Evolutionary conservation across 2,329 filamentous ascomycete genomes (phyloP).

Genomic region (Ascocoryne sarcoides): DNA sequence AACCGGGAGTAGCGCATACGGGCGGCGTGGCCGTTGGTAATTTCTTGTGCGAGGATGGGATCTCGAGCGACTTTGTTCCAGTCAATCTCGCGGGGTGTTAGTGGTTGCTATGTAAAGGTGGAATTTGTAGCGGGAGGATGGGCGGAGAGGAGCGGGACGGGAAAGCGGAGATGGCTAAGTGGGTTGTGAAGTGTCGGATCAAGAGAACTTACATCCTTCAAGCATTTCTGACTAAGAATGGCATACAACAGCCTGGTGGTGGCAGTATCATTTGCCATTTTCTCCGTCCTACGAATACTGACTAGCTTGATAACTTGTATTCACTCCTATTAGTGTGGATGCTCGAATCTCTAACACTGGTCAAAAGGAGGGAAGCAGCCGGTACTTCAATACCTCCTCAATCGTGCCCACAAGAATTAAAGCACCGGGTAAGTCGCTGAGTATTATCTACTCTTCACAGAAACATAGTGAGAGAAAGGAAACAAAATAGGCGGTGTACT

Average conservation of each 20-base stretch:
- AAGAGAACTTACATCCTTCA: conserved; percentile 38
- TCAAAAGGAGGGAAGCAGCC: not conserved
- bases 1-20: conserved; percentile 49
- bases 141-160: not conserved
- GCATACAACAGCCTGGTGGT: conserved; percentile 44
- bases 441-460: not conserved
- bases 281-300: conserved; percentile 30
- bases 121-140: not conserved
- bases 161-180: not conserved
- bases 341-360: not conserved
- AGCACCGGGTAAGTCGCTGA: not conserved
- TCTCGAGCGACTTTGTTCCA: conserved; percentile 42
- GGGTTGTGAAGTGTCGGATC: conserved; percentile 1
- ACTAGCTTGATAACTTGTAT: conserved; percentile 14
- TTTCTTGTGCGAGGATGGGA: conserved; percentile 31
- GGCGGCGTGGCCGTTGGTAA: conserved; percentile 47
- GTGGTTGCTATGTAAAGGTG: not conserved
- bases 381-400: not conserved
- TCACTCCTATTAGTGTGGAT: not conserved
- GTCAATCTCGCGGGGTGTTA: conserved; percentile 35
- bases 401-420: not conserved
- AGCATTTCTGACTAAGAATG: conserved; percentile 45
- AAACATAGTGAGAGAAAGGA: conserved; percentile 2
- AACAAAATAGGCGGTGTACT: conserved; percentile 17
- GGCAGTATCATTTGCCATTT: conserved; percentile 37